Evolutionary conservation across 192 early-diverging fungal genomes (phyloP).

Genomic region (Dissophora ornata): DNA sequence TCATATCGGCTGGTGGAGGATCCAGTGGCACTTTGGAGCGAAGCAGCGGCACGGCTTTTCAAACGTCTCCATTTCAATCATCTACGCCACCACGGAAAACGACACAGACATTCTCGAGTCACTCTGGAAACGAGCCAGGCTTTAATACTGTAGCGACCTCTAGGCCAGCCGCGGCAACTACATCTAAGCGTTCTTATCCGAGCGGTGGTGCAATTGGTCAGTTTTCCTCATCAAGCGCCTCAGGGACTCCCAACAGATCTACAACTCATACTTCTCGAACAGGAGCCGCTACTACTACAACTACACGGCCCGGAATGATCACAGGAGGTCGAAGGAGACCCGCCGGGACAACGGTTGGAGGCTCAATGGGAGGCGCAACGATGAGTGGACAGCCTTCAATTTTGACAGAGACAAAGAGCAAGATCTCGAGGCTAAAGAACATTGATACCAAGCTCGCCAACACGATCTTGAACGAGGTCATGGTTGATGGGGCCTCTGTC

Average conservation of each 20-base stretch:
- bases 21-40: neutral
- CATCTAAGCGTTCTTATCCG: conserved; percentile 17
- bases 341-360: conserved; percentile 4
- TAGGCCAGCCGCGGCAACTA: neutral
- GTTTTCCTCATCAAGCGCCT: neutral
- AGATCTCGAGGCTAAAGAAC: conserved; percentile 49
- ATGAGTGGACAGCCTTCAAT: conserved; percentile 13
- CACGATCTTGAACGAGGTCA: conserved; percentile 55
- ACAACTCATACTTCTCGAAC: neutral
- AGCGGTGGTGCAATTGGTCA: conserved; percentile 11
- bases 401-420: conserved; percentile 42
- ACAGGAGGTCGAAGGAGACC: conserved; percentile 40
- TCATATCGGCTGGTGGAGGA: conserved; percentile 23
- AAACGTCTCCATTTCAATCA: neutral
- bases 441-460: conserved; percentile 58
- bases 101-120: neutral
- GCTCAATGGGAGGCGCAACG: neutral
- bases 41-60: neutral
- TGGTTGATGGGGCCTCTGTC: conserved; percentile 57
- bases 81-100: conserved; percentile 7
- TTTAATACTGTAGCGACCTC: conserved; percentile 32
- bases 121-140: conserved; percentile 19
- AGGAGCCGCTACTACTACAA: no score
- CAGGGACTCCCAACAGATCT: neutral
- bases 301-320: conserved; percentile 42